These are phyloP conservation scores for Kazachstania psychrophila DNA, from an alignment of 805 yeast genomes.

Conservation along the genomic window DNA sequence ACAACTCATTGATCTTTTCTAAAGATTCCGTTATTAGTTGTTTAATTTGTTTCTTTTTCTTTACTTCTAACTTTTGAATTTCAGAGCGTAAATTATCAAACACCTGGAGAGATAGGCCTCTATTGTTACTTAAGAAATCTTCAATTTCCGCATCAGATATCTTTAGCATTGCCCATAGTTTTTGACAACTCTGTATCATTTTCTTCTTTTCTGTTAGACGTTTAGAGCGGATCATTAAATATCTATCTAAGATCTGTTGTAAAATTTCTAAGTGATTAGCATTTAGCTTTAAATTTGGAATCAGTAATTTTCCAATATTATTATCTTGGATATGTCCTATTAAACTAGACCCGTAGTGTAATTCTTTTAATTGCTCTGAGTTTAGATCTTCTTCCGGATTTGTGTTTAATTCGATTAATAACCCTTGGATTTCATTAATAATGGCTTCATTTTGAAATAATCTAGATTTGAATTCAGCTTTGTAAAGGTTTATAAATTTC, in stretches of 20 bases:
- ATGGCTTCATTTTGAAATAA: constrained; percentile 5
- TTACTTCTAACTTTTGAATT: constrained; percentile 44
- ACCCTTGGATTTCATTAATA: constrained; percentile 9
- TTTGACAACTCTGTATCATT: constrained; percentile 34
- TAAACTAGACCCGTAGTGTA: neutral
- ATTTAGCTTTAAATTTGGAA: neutral
- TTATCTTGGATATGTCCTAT: neutral
- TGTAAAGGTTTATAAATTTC: constrained; percentile 7
- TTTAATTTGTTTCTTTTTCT: constrained; percentile 57
- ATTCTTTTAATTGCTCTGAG: neutral
- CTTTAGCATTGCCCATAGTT: constrained; percentile 49
- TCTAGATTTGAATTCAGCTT: constrained; percentile 16
- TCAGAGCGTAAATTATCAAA: constrained; percentile 48
- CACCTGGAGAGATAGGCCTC: constrained; percentile 38
- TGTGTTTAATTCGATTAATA: constrained; percentile 20
- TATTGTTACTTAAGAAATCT: constrained; percentile 35
- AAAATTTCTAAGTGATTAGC: constrained; percentile 7
- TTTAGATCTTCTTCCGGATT: constrained; percentile 10
- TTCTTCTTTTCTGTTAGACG: constrained; percentile 31
- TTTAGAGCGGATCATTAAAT: constrained; percentile 23
- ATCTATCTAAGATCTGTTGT: constrained; percentile 9
- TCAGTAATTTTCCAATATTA: neutral
- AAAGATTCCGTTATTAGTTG: constrained; percentile 59
- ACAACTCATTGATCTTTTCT: constrained; percentile 46
- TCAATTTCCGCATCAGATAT: constrained; percentile 36